Percentiles rank a stretch among this genome's conserved stretches.
Evolutionary conservation across 108 stramenopile genomes (phyloP).

Genomic region (Aurantiochytrium sp.): DNA sequence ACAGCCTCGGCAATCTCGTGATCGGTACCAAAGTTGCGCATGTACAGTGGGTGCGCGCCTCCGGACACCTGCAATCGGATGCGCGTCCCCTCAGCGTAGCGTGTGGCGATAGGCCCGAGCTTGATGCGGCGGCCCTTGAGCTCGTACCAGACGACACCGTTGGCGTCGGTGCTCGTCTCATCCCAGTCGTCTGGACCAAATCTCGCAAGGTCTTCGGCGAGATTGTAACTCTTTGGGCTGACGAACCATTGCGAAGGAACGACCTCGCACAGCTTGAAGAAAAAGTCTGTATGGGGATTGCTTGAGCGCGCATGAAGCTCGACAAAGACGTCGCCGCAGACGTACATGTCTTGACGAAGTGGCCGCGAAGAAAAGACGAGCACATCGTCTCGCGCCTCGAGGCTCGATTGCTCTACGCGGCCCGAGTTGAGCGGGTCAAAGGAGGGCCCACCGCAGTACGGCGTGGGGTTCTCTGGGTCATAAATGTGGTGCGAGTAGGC

Average conservation of each 20-base stretch:
- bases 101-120: background rate
- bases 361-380: background rate
- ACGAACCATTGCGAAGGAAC: background rate
- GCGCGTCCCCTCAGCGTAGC: background rate
- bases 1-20: background rate
- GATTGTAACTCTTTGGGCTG: background rate
- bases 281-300: constrained; percentile 5
- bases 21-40: constrained; percentile 5
- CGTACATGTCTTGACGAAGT: background rate
- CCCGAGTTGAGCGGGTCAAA: background rate
- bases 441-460: background rate
- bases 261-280: background rate
- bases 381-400: background rate
- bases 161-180: background rate
- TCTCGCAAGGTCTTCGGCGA: background rate
- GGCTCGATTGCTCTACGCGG: background rate
- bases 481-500: background rate
- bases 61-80: background rate
- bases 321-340: background rate
- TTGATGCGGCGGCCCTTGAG: background rate
- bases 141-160: background rate
- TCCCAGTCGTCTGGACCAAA: background rate
- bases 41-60: constrained; percentile 1
- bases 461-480: background rate
- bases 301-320: background rate